Conservation (phyloP, 106 monocot genomes). For the Dioscorea alata region DNA sequence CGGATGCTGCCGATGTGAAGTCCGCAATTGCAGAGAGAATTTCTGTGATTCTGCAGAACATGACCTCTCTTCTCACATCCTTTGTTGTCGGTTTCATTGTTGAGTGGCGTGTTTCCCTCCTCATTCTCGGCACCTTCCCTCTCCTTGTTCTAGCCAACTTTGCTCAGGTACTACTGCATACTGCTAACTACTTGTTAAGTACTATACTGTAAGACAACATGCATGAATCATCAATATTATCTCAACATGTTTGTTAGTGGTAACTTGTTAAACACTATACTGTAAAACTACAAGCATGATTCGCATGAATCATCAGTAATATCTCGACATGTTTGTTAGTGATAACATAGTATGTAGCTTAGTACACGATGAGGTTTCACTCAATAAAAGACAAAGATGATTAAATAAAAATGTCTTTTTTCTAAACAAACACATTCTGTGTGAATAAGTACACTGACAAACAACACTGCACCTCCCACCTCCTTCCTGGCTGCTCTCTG, state of each 20-base stretch:
- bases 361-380: too few species aligned
- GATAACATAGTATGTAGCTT: neutral
- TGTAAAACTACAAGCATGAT: neutral
- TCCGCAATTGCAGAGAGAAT: constrained; percentile 94
- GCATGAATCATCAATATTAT: too few species aligned
- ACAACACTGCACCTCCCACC: constrained; percentile 6
- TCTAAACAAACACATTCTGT: neutral
- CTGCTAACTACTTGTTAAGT: neutral
- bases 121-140: constrained; percentile 97
- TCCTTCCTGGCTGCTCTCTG: constrained; percentile 12
- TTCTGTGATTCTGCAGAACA: constrained; percentile 96
- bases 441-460: neutral
- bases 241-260: too few species aligned
- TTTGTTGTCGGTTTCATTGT: constrained; percentile 88
- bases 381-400: neutral
- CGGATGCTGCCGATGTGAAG: constrained; percentile 93
- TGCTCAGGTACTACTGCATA: constrained; percentile 64
- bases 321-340: too few species aligned
- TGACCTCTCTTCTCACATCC: constrained; percentile 90
- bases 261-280: neutral
- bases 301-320: too few species aligned
- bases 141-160: constrained; percentile 97
- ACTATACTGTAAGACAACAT: neutral
- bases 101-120: constrained; percentile 87
- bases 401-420: neutral